Percentiles rank a stretch among this genome's conserved stretches.
phyloP scores from a whole-genome alignment of 768 basidiomycete species.

The Rhodotorula taiwanensis region DNA sequence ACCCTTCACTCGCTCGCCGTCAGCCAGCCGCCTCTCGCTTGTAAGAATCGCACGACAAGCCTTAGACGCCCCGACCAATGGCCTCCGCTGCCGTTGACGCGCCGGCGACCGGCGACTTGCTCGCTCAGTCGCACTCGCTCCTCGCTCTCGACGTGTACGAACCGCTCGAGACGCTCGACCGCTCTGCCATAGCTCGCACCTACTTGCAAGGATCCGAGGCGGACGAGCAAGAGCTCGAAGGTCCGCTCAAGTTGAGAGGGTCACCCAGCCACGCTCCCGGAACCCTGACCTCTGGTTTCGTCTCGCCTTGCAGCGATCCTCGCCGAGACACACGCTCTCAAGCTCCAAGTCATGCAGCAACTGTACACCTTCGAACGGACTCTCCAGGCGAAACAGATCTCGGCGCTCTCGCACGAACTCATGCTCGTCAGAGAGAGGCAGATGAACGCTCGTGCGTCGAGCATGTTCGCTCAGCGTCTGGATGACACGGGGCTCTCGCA shows the following conservation, averaged over 20 bases:
- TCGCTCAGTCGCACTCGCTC: background rate
- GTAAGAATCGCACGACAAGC: background rate
- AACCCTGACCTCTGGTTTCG: background rate
- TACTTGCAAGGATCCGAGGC: background rate
- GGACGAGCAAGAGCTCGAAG: slow-evolving; percentile 1
- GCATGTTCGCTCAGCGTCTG: background rate
- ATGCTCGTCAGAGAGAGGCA: background rate
- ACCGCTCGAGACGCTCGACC: background rate
- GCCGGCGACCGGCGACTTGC: background rate
- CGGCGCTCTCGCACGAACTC: background rate
- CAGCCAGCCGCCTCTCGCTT: background rate
- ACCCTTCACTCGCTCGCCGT: background rate
- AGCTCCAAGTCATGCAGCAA: background rate
- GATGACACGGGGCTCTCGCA: background rate
- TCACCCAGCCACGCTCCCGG: background rate
- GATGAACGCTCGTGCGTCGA: background rate
- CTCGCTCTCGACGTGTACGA: background rate
- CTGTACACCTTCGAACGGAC: background rate
- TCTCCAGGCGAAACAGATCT: background rate
- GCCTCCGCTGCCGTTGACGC: background rate
- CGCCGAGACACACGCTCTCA: background rate
- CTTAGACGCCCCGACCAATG: background rate
- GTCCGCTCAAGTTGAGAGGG: background rate
- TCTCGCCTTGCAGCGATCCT: slow-evolving; percentile 1
- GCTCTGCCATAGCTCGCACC: too few species aligned